Conservation (phyloP, 2,329 filamentous ascomycete genomes). For the Trichoderma atrobrunneum region DNA sequence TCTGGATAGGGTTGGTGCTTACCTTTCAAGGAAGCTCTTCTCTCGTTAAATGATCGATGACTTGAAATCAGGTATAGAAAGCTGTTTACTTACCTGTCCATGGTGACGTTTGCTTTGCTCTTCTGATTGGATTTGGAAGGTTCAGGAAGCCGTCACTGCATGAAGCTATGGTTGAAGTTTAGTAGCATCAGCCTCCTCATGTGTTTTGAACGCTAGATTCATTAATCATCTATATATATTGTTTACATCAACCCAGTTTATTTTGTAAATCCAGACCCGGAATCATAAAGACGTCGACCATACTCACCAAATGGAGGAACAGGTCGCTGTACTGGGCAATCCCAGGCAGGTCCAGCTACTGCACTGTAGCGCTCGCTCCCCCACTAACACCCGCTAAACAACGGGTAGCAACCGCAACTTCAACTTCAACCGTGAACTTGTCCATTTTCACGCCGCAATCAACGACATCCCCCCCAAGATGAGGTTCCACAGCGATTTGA, state of each 20-base stretch:
- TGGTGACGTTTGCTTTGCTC: too few species aligned
- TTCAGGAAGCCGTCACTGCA: too few species aligned
- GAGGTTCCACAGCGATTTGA: slow-evolving; percentile 65
- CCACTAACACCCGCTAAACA: neutral
- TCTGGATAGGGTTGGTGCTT: neutral
- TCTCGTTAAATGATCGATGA: neutral
- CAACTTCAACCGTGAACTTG: neutral
- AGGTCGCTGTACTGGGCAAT: neutral
- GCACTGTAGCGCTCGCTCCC: neutral
- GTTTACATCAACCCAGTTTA: neutral
- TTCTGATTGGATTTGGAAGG: too few species aligned
- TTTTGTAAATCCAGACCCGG: neutral
- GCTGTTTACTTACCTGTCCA: neutral
- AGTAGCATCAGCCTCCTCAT: neutral
- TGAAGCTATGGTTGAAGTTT: neutral
- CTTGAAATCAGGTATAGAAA: neutral
- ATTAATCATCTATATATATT: too few species aligned
- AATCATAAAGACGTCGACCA: neutral
- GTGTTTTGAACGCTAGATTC: neutral
- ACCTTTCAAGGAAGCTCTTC: neutral
- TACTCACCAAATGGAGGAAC: neutral
- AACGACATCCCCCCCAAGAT: slow-evolving; percentile 40
- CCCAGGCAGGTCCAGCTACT: neutral
- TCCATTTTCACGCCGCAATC: neutral
- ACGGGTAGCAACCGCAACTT: neutral